Evolutionary conservation across 495 filamentous ascomycete genomes (phyloP).

Genomic region (Chaetomium tenue): DNA sequence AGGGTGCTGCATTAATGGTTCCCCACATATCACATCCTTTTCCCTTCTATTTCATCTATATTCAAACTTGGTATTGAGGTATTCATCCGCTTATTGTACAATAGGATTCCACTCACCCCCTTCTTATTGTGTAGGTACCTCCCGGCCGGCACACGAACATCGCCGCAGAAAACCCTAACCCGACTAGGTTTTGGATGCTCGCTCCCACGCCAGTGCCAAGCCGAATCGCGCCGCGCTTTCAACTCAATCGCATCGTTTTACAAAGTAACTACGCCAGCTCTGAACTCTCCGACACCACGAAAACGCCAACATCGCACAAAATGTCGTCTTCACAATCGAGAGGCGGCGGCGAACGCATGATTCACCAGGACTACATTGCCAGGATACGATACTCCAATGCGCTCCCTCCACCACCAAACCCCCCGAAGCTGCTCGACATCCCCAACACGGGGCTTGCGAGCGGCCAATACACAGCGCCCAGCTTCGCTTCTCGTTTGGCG

Average conservation of each 20-base stretch:
- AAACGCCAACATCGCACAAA: slow-evolving; percentile 16
- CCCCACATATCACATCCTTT: no score
- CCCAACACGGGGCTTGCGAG: slow-evolving; percentile 82
- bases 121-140: not conserved
- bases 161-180: not conserved
- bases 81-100: no score
- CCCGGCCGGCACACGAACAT: not conserved
- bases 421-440: slow-evolving; percentile 94
- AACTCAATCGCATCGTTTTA: not conserved
- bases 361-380: slow-evolving; percentile 94
- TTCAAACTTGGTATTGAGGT: no score
- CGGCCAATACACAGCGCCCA: slow-evolving; percentile 79
- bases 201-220: not conserved
- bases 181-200: not conserved
- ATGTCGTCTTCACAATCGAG: slow-evolving; percentile 47
- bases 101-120: not conserved
- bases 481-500: slow-evolving; percentile 81
- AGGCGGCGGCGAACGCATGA: slow-evolving; percentile 57
- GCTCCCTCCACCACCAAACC: slow-evolving; percentile 86
- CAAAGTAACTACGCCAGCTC: not conserved
- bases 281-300: not conserved
- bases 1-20: no score
- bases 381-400: slow-evolving; percentile 92
- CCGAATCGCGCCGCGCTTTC: slow-evolving; percentile 7
- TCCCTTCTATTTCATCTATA: no score